phyloP scores from a whole-genome alignment of 176 grass and related monocot genomes.

The Triticum dicoccoides region DNA sequence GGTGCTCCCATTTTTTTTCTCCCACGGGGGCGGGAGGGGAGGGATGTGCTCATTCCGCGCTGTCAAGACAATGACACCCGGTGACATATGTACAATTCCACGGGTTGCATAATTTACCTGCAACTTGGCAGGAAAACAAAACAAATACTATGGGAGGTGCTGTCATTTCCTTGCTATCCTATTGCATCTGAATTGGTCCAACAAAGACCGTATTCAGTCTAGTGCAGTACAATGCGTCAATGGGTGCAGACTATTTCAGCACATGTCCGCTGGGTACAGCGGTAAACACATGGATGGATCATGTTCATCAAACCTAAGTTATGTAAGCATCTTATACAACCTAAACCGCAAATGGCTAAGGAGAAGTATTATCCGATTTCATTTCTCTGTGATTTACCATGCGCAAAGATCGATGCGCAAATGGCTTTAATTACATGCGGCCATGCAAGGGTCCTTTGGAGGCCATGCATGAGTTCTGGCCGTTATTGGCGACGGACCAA shows the following conservation, averaged over 20 bases:
- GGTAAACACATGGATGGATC: too few species aligned
- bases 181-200: not conserved
- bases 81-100: not conserved
- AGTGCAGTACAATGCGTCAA: not conserved
- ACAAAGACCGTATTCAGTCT: not conserved
- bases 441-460: too few species aligned
- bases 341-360: too few species aligned
- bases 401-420: too few species aligned
- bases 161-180: not conserved
- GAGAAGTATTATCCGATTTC: too few species aligned
- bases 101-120: not conserved
- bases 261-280: too few species aligned
- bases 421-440: too few species aligned
- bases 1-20: not conserved
- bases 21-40: not conserved
- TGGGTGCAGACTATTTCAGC: not conserved
- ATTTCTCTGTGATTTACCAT: too few species aligned
- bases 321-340: too few species aligned
- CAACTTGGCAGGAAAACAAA: not conserved
- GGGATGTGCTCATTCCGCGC: conserved; percentile 2
- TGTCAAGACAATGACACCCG: not conserved
- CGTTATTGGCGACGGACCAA: too few species aligned
- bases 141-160: not conserved
- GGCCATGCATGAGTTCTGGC: too few species aligned
- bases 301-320: too few species aligned